Percentiles rank a stretch among this genome's conserved stretches.
These are phyloP conservation scores for Mycocentrospora acerina DNA, from an alignment of 2,329 filamentous ascomycete species.

Conservation along the genomic window DNA sequence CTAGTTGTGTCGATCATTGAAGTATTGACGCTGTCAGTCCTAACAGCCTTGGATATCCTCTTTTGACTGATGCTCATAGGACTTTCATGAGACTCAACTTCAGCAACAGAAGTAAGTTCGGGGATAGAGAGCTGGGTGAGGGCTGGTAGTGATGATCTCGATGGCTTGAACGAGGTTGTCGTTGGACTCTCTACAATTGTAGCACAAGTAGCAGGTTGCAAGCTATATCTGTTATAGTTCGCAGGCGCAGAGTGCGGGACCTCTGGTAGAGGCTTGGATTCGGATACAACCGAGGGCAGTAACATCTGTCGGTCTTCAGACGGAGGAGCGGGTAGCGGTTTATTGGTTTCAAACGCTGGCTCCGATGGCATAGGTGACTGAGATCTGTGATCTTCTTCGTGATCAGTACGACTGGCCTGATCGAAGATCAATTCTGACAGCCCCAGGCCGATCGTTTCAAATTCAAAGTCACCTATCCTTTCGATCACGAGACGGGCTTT, in stretches of 20 bases:
- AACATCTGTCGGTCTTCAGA: slow-evolving; percentile 41
- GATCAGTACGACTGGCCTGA: slow-evolving; percentile 18
- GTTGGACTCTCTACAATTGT: slow-evolving; percentile 35
- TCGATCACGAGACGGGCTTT: slow-evolving; percentile 85
- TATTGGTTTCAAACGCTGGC: slow-evolving; percentile 31
- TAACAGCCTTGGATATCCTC: slow-evolving; percentile 27
- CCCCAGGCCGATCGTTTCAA: slow-evolving; percentile 50
- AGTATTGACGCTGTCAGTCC: slow-evolving; percentile 66
- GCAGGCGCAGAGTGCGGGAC: slow-evolving; percentile 54
- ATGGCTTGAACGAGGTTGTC: slow-evolving; percentile 48
- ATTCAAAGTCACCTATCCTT: slow-evolving; percentile 86
- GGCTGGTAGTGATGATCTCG: slow-evolving; percentile 49
- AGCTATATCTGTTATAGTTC: slow-evolving; percentile 24
- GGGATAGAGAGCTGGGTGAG: slow-evolving; percentile 32
- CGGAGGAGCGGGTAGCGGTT: slow-evolving; percentile 41
- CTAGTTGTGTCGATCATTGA: slow-evolving; percentile 77
- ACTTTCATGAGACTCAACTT: slow-evolving; percentile 34
- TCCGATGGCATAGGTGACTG: slow-evolving; percentile 16
- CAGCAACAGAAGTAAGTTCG: slow-evolving; percentile 24
- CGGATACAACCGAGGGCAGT: slow-evolving; percentile 48
- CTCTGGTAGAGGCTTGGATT: slow-evolving; percentile 69
- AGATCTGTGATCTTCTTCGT: slow-evolving; percentile 11
- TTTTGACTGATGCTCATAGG: slow-evolving; percentile 37
- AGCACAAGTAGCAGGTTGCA: slow-evolving; percentile 22
- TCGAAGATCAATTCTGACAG: slow-evolving; percentile 46